Conservation (phyloP, 805 yeast genomes). For the Schwanniomyces polymorphus region DNA sequence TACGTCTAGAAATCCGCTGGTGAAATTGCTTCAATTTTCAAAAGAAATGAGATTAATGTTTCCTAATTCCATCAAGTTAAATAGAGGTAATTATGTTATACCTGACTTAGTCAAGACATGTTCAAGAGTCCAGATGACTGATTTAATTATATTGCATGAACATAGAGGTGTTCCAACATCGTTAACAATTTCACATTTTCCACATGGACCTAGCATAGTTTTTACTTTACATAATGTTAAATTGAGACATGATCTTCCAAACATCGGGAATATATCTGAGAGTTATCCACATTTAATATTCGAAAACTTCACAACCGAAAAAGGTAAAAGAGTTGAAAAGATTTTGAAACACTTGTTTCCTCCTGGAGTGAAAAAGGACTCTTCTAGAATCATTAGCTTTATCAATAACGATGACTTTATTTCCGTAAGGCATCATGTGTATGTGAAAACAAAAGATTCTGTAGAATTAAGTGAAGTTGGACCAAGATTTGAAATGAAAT, state of each 20-base stretch:
- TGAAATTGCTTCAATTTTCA: conserved; percentile 84
- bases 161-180: conserved; percentile 99
- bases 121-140: conserved; percentile 77
- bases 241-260: conserved; percentile 85
- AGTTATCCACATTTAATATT: conserved; percentile 92
- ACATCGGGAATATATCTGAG: conserved; percentile 86
- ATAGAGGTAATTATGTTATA: conserved; percentile 90
- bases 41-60: conserved; percentile 88
- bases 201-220: conserved; percentile 96
- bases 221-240: conserved; percentile 94
- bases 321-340: conserved; percentile 81
- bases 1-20: conserved; percentile 88
- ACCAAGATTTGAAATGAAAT: conserved; percentile 96
- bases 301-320: conserved; percentile 78
- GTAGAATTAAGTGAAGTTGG: conserved; percentile 96
- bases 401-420: conserved; percentile 89
- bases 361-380: conserved; percentile 91
- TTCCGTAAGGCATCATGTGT: conserved; percentile 92
- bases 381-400: conserved; percentile 90
- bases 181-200: conserved; percentile 88
- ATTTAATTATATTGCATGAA: conserved; percentile 84
- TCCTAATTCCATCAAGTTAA: conserved; percentile 85
- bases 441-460: conserved; percentile 81
- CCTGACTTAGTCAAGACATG: conserved; percentile 84
- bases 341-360: conserved; percentile 89